These are phyloP conservation scores for Auricularia sp. DNA, from an alignment of 768 basidiomycete genomes.

Conservation along the genomic window DNA sequence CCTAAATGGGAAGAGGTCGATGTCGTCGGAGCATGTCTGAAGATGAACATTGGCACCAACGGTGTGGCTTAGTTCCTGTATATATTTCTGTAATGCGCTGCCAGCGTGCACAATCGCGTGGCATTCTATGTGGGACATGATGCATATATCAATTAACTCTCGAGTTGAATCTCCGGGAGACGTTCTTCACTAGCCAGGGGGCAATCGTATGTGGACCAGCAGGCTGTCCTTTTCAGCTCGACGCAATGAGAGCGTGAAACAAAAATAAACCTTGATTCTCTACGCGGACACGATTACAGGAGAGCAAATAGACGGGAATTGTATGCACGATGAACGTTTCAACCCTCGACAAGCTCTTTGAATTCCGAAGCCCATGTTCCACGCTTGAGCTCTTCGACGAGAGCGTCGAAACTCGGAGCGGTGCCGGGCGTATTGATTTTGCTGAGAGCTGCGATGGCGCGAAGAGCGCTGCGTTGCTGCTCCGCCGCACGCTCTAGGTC, in stretches of 20 bases:
- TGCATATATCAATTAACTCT: background rate
- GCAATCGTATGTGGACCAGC: no score
- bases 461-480: conserved; percentile 79
- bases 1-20: conserved; percentile 80
- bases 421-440: conserved; percentile 55
- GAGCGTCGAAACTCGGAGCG: conserved; percentile 64
- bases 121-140: background rate
- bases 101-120: background rate
- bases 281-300: no score
- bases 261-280: no score
- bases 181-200: no score
- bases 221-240: no score
- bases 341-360: conserved; percentile 34
- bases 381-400: conserved; percentile 67
- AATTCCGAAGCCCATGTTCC: conserved; percentile 64
- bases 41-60: conserved; percentile 58
- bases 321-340: background rate
- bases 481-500: conserved; percentile 82
- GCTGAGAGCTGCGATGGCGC: conserved; percentile 80
- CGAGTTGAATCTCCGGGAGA: background rate
- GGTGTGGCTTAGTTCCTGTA: background rate
- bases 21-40: conserved; percentile 75
- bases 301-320: no score
- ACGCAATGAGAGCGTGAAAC: no score
- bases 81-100: background rate